A percentile compares a stretch with the other conserved stretches of the same genome.
Conservation (phyloP, 768 basidiomycete species). For the Pholiota microspora region DNA sequence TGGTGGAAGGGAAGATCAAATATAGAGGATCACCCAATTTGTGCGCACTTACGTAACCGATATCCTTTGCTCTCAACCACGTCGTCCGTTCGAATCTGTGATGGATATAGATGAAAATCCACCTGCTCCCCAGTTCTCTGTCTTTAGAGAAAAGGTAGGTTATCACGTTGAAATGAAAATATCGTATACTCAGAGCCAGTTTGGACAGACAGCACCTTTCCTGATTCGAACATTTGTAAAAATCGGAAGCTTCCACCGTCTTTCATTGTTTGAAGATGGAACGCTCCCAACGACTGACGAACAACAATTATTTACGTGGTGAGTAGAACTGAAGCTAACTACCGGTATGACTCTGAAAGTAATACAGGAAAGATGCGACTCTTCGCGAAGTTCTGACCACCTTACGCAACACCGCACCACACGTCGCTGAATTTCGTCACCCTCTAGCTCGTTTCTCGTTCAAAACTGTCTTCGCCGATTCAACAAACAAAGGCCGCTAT, state of each 20-base stretch:
- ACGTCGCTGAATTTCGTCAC: slow-evolving; percentile 70
- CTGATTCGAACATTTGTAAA: slow-evolving; percentile 82
- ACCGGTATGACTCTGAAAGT: neutral
- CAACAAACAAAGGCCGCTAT: slow-evolving; percentile 67
- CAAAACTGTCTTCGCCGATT: slow-evolving; percentile 76
- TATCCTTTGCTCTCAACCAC: neutral
- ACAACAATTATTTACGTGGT: slow-evolving; percentile 83
- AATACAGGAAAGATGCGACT: slow-evolving; percentile 77
- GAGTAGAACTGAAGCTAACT: slow-evolving; percentile 10
- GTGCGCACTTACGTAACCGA: slow-evolving; percentile 1
- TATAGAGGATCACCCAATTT: too few relatives aligned
- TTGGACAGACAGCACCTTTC: slow-evolving; percentile 71
- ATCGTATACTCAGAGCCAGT: neutral
- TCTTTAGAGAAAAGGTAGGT: slow-evolving; percentile 53
- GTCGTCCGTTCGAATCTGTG: neutral
- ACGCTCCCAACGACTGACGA: slow-evolving; percentile 77
- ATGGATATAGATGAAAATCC: slow-evolving; percentile 1
- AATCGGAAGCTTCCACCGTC: slow-evolving; percentile 74
- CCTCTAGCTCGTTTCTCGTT: slow-evolving; percentile 82
- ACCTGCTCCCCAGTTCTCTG: neutral
- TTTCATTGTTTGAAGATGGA: slow-evolving; percentile 75
- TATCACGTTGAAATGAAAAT: neutral
- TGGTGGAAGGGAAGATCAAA: too few relatives aligned
- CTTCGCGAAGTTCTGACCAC: slow-evolving; percentile 77
- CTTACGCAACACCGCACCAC: slow-evolving; percentile 69